Evolutionary conservation across 768 basidiomycete species (phyloP).

Genomic region (Boletus sp.): DNA sequence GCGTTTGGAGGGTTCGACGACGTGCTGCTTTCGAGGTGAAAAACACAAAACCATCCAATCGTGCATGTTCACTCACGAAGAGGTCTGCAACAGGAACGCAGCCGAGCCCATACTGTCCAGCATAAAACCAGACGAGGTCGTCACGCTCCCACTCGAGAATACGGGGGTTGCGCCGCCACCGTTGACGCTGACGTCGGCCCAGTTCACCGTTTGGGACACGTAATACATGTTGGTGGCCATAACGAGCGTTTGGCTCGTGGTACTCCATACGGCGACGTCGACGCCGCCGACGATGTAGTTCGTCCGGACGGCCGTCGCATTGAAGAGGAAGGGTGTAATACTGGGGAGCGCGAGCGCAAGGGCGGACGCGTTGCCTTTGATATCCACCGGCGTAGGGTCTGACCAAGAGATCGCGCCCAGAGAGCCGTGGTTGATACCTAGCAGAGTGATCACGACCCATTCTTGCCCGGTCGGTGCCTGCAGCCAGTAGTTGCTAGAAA

Average conservation of each 20-base stretch:
- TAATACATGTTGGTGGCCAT: constrained; percentile 52
- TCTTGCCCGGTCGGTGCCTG: constrained; percentile 64
- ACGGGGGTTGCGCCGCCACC: background rate
- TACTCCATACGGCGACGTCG: constrained; percentile 52
- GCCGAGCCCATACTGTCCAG: constrained; percentile 18
- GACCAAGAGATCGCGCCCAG: constrained; percentile 50
- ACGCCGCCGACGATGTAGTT: constrained; percentile 41
- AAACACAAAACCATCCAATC: background rate
- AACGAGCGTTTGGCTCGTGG: constrained; percentile 42
- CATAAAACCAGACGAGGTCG: constrained; percentile 14
- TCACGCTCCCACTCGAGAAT: constrained; percentile 15
- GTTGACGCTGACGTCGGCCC: constrained; percentile 27
- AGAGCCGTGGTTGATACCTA: constrained; percentile 69
- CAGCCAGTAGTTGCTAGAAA: constrained; percentile 49
- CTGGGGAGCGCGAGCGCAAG: constrained; percentile 44
- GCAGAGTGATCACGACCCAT: constrained; percentile 59
- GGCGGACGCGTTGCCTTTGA: constrained; percentile 50
- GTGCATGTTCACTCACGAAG: constrained; percentile 11
- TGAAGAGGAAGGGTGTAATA: constrained; percentile 48
- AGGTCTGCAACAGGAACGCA: constrained; percentile 12
- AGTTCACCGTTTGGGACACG: constrained; percentile 30
- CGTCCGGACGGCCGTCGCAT: constrained; percentile 37
- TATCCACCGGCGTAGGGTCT: constrained; percentile 50
- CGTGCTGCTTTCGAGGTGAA: background rate
- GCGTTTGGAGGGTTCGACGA: background rate